Base-by-base conservation (phyloP, 2,329 filamentous ascomycete species). In the Aspergillus awamori region DNA sequence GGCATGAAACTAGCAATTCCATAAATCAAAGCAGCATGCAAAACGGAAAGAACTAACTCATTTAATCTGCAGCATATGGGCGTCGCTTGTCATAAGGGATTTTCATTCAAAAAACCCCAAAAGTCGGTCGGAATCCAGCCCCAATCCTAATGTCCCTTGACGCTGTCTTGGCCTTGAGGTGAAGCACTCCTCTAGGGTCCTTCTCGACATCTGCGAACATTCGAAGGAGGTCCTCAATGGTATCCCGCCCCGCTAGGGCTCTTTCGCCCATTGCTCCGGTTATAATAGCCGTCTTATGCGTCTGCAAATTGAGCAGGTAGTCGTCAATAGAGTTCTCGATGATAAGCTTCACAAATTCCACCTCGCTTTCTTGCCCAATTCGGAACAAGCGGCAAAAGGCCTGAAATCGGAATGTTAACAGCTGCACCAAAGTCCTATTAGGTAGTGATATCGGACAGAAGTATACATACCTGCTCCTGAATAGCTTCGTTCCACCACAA, bases 311-410 rank as follows among this genome's bases (percentile, higher is more conserved):
- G 0, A 82, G 70, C 3, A 92, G 77, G 0, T 81, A 76, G 8
- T 83, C 77, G 61, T 93, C 89, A 5, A 91, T 83, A 0, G 82
- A 84, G 4, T 83, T 77, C 1, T 78, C 73, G 0, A 87, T 79
- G 0, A 86, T 74, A 36, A 92, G 79, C 0, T 86, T 81, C 0
- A 85, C 81, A 60, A 90, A 82, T 10, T 85, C 77, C 0, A 88
- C 87, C 36, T 85, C 77, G 45, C 87, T 84, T 0, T 69, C 63
- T 64, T 94, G 90, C 0, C 89, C 89, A 2, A 88, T 86, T 5
- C 90, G 82, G 66, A 84, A 84, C 0, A 91, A 84, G 0, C 90
- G 83, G 1, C 81, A 83, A 68, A 85, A 86, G 1, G 81, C 81
- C 71, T 73, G 11, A 17, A 13, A 6, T 5, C 22, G 2, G 24